Evolutionary conservation across 805 yeast species (phyloP).

Genomic region (Wilhelminamyces savonicus): DNA sequence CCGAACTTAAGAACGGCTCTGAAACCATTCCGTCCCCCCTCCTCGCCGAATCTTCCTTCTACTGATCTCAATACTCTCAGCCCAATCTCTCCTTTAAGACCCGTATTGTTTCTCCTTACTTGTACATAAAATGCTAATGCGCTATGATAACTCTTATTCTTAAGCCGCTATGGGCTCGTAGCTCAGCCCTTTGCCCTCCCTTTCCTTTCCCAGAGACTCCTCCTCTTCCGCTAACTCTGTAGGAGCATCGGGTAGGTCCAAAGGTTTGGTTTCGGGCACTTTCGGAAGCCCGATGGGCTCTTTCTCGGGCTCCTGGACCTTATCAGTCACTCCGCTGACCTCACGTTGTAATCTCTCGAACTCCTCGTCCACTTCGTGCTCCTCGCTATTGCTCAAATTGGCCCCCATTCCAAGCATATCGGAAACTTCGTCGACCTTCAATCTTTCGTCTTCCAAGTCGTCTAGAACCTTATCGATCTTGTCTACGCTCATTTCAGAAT

Average conservation of each 20-base stretch:
- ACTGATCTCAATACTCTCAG: no score
- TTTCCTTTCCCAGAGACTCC: conserved; percentile 7
- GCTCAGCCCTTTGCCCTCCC: conserved; percentile 11
- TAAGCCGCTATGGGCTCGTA: no score
- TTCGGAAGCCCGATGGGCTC: conserved; percentile 14
- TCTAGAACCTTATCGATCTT: conserved; percentile 80
- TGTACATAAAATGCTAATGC: no score
- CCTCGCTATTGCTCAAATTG: conserved; percentile 39
- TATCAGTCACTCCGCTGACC: conserved; percentile 12
- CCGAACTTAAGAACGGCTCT: no score
- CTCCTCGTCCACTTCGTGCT: conserved; percentile 64
- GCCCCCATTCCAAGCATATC: conserved; percentile 41
- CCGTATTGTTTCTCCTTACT: no score
- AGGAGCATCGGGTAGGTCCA: no score
- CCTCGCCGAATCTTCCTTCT: no score
- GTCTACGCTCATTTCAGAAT: conserved; percentile 70
- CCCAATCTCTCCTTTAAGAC: no score
- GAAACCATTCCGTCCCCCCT: no score
- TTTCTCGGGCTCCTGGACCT: not conserved
- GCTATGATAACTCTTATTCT: no score
- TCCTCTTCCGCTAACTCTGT: conserved; percentile 4
- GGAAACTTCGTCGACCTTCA: conserved; percentile 71
- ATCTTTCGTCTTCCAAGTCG: conserved; percentile 73
- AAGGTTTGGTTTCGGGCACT: conserved; percentile 11
- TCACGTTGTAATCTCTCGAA: conserved; percentile 46